phyloP scores from a whole-genome alignment of 2,329 filamentous ascomycete species.

The Fusarium goolgardi region DNA sequence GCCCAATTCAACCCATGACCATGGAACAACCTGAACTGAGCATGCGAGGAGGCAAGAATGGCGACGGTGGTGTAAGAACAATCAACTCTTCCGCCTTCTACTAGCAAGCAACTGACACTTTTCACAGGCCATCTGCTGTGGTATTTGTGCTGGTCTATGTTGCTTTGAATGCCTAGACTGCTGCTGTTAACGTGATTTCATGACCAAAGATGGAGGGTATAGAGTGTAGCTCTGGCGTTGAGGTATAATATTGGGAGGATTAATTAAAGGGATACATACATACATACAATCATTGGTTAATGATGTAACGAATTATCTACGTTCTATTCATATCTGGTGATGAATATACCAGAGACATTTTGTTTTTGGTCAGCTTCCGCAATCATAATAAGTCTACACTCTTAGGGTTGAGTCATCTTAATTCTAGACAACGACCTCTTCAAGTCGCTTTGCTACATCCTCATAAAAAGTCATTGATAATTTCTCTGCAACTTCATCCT shows the following conservation, averaged over 20 bases:
- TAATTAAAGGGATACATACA: constrained; percentile 2
- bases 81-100: background rate
- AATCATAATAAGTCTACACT: background rate
- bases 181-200: constrained; percentile 46
- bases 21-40: constrained; percentile 44
- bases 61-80: constrained; percentile 51
- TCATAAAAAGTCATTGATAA: constrained; percentile 58
- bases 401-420: background rate
- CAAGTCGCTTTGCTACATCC: constrained; percentile 58
- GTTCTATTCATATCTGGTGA: constrained; percentile 3
- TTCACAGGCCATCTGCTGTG: constrained; percentile 55
- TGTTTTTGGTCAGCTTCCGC: background rate
- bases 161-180: constrained; percentile 55
- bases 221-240: constrained; percentile 37
- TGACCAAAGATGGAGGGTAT: background rate
- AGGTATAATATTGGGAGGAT: constrained; percentile 31
- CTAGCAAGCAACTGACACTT: background rate
- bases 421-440: constrained; percentile 51
- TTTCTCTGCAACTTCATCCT: constrained; percentile 54
- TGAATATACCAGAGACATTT: background rate
- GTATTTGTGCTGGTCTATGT: constrained; percentile 55
- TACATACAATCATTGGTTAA: background rate
- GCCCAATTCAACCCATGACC: constrained; percentile 52
- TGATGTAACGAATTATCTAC: constrained; percentile 20
- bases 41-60: constrained; percentile 51